Percentiles rank a stretch among this genome's conserved stretches.
These are phyloP conservation scores for Nemania sp. DNA, from an alignment of 2,329 filamentous ascomycete species.

Conservation along the genomic window DNA sequence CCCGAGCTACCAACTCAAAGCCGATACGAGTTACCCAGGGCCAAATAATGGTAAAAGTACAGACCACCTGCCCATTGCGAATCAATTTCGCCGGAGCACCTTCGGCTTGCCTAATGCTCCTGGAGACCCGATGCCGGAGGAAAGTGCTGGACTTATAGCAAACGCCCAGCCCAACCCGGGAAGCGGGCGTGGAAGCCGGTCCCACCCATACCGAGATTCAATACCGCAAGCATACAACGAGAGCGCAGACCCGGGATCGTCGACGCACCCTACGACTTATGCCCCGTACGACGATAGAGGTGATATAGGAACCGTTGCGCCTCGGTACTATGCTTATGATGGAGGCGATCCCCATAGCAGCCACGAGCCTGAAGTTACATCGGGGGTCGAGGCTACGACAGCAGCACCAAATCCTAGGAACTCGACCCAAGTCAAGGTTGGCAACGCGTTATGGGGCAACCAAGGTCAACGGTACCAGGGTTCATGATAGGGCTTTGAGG, in stretches of 20 bases:
- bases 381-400: conserved; percentile 1
- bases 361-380: not conserved
- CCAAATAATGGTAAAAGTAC: conserved; percentile 51
- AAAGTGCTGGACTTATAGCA: conserved; percentile 60
- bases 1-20: conserved; percentile 60
- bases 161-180: conserved; percentile 53
- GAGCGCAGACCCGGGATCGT: conserved; percentile 5
- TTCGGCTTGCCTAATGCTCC: conserved; percentile 45
- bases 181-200: conserved; percentile 33
- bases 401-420: conserved; percentile 24
- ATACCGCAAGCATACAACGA: conserved; percentile 32
- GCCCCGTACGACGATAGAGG: conserved; percentile 45
- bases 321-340: conserved; percentile 40
- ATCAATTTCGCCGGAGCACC: conserved; percentile 54
- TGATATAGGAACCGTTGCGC: conserved; percentile 41
- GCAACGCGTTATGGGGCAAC: conserved; percentile 40
- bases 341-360: conserved; percentile 33
- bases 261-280: conserved; percentile 26
- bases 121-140: conserved; percentile 48
- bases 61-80: conserved; percentile 56
- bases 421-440: conserved; percentile 32
- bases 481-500: not conserved
- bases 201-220: conserved; percentile 43
- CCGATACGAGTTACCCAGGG: conserved; percentile 56
- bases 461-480: conserved; percentile 19